Percentiles rank a stretch among this genome's conserved stretches.
These are phyloP conservation scores for Acrocalymma vagum DNA, from an alignment of 2,329 filamentous ascomycete genomes.

Conservation along the genomic window DNA sequence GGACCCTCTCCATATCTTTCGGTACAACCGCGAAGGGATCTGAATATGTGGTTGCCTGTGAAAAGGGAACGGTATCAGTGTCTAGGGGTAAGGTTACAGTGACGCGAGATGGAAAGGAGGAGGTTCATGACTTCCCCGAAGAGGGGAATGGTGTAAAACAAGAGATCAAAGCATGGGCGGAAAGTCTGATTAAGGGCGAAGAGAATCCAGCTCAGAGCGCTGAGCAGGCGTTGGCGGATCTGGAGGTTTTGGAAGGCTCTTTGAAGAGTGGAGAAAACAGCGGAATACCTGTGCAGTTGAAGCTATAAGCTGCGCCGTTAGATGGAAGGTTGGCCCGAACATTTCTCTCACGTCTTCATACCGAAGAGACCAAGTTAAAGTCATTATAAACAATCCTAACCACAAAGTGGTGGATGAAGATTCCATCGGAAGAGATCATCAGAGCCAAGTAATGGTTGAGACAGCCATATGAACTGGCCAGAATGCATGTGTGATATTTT, in stretches of 20 bases:
- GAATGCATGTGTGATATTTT: too few species aligned
- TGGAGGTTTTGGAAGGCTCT: conserved; percentile 62
- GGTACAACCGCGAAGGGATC: conserved; percentile 64
- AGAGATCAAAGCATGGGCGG: conserved; percentile 70
- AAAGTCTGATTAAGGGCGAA: conserved; percentile 58
- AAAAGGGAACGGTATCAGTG: conserved; percentile 64
- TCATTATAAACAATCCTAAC: too few species aligned
- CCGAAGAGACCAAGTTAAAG: too few species aligned
- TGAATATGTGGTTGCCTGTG: conserved; percentile 66
- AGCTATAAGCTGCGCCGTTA: too few species aligned
- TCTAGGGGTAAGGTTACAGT: conserved; percentile 51
- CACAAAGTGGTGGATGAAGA: too few species aligned
- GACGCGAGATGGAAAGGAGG: conserved; percentile 27
- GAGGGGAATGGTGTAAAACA: conserved; percentile 64
- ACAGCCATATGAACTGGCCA: too few species aligned
- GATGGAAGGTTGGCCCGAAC: too few species aligned
- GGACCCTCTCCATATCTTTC: conserved; percentile 66
- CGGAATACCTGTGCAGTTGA: conserved; percentile 38
- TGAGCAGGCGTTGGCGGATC: conserved; percentile 67
- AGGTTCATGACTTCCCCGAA: conserved; percentile 56
- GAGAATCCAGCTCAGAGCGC: conserved; percentile 62
- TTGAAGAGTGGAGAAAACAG: conserved; percentile 51
- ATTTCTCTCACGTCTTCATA: too few species aligned
- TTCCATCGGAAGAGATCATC: too few species aligned
- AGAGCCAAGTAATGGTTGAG: too few species aligned